Conservation (phyloP, 345 rosid genomes). For the Angophora floribunda region DNA sequence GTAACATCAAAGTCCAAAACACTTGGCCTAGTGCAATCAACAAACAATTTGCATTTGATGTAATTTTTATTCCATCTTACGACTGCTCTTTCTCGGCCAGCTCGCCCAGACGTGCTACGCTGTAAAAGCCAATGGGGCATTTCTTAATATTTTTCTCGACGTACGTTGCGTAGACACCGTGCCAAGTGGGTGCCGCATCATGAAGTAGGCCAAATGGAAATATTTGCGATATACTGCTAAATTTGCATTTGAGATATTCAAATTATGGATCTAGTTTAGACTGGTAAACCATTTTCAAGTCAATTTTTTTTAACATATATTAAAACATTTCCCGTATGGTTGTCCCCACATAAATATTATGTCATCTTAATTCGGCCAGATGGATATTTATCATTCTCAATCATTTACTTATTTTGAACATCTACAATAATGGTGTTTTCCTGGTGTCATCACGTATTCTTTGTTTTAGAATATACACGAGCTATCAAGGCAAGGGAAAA, state of each 20-base stretch:
- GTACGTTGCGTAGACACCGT: not conserved
- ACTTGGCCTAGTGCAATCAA: not conserved
- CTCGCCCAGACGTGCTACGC: not conserved
- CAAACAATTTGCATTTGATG: not conserved
- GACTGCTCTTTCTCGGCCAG: not conserved
- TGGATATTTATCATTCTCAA: not conserved
- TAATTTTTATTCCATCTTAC: not conserved
- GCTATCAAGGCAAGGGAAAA: not conserved
- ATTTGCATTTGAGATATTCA: not conserved
- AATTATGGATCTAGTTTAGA: not conserved
- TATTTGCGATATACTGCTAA: not conserved
- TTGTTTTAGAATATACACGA: not conserved
- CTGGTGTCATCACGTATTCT: not conserved
- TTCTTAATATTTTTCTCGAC: fast-evolving
- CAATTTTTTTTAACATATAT: no score
- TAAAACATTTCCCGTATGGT: not conserved
- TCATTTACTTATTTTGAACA: not conserved
- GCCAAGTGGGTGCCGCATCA: not conserved
- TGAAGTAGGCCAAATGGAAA: not conserved
- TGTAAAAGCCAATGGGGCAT: not conserved
- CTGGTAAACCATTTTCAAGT: not conserved
- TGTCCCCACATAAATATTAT: not conserved
- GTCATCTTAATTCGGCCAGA: not conserved
- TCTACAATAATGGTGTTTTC: not conserved
- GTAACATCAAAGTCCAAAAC: not conserved